These are phyloP conservation scores for Fusarium agapanthi DNA, from an alignment of 2,329 filamentous ascomycete genomes.

Conservation along the genomic window DNA sequence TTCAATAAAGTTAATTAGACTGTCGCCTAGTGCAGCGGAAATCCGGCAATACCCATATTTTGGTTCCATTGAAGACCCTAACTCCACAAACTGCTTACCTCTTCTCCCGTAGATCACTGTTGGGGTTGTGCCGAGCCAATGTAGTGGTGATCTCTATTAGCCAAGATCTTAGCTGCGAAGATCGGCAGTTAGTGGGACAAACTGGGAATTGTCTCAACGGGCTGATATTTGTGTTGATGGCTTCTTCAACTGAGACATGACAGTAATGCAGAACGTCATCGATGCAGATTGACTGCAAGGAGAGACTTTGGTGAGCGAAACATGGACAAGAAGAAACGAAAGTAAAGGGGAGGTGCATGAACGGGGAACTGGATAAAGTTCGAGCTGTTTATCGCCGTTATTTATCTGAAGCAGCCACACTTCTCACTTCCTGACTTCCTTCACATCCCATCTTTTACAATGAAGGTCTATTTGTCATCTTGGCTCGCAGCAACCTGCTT, in stretches of 20 bases:
- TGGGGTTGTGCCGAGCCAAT: neutral
- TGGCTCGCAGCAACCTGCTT: neutral
- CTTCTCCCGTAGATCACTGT: too few relatives aligned
- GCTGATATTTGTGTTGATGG: neutral
- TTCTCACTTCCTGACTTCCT: too few relatives aligned
- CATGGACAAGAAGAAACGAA: neutral
- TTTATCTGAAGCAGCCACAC: accelerated
- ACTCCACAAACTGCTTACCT: neutral
- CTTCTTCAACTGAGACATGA: neutral
- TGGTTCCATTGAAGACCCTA: neutral
- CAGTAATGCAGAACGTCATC: neutral
- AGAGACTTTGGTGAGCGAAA: accelerated
- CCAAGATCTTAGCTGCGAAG: neutral
- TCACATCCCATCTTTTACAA: neutral
- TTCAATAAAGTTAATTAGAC: neutral
- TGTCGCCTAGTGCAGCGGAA: neutral
- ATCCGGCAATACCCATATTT: neutral
- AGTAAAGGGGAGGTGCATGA: neutral
- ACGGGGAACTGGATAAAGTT: accelerated
- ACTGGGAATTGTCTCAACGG: neutral
- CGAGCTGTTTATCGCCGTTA: neutral
- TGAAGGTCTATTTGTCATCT: neutral
- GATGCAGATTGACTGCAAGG: neutral
- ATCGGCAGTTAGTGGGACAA: neutral
- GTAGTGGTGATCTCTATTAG: accelerated